Base-by-base conservation (phyloP, 305 asterid species). In the Fraxinus floribunda region DNA sequence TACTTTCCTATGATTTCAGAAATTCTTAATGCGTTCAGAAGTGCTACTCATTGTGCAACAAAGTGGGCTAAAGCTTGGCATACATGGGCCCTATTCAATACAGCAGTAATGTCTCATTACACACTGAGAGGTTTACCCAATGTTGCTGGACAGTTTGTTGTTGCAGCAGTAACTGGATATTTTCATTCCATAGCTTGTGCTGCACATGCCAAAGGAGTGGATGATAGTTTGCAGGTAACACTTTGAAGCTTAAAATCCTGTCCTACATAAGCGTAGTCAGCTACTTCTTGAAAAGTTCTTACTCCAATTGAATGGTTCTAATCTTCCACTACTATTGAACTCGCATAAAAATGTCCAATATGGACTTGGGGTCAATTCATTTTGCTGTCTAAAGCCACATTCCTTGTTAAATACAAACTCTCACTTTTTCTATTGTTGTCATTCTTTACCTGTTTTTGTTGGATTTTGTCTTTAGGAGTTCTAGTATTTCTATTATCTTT, bases 51-150 rank as follows among this genome's bases (percentile, higher is more conserved):
- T 11, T 87, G 89, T 88, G 97, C 99, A 26, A 85, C 97, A 26
- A 93, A 91, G 88, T 97, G 97, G 97, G 98, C 94, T 80, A 97
- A 91, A 87, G 98, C 98, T 79, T 97, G 99, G 99, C 99, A 97
- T 88, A 93, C 89, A 46, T 97, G 98, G 99, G 99, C 99, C 44
- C 98, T 93, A 80, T 97, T 95, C 87, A 97, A 97, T 78, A 97
- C 99, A 57, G 98, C 98, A 76, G 99, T 95, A 85, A 97, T 97
- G 99, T 95, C 99, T 83, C 97, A 95, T 88, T 97, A 94, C 87
- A 93, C 97, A 26, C 85, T 89, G 85, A 90, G 97, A 90, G 91
- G 97, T 79, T 88, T 86, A 82, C 89, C 93, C 20, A 86, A 86
- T 88, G 64, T 85, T 85, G 96, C 98, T 77, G 88, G 90, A 68